Conservation (phyloP, 1,139 yeast species). For the Nakaseomyces uthaithaninus region DNA sequence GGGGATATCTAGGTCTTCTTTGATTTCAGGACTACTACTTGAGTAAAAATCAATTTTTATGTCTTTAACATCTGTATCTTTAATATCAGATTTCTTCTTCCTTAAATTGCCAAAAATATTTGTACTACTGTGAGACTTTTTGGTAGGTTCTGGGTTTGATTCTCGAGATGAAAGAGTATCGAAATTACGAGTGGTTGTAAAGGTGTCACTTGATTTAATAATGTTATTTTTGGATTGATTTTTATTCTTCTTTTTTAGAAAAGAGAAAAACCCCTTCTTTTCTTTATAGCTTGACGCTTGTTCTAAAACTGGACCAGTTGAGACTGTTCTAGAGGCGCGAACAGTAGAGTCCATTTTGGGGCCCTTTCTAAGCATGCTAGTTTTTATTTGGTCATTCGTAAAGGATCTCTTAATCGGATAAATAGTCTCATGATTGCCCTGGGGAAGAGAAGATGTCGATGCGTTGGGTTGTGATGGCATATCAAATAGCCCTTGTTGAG, state of each 20-base stretch:
- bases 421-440: background rate
- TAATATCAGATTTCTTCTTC: constrained; percentile 1
- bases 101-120: constrained; percentile 15
- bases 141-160: constrained; percentile 17
- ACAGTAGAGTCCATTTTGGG: background rate
- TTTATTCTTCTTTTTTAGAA: constrained; percentile 28
- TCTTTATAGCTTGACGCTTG: constrained; percentile 14
- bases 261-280: constrained; percentile 33
- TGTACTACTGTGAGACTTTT: constrained; percentile 25
- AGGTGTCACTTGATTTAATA: constrained; percentile 5
- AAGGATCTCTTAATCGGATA: constrained; percentile 7
- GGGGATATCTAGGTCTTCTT: background rate
- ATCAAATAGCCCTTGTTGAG: no score
- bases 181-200: constrained; percentile 13
- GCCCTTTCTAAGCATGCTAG: background rate
- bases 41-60: background rate
- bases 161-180: constrained; percentile 10
- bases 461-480: background rate
- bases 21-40: background rate
- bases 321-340: constrained; percentile 9
- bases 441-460: constrained; percentile 1
- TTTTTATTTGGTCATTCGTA: constrained; percentile 5
- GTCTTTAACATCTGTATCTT: background rate
- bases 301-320: constrained; percentile 12
- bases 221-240: constrained; percentile 14